Evolutionary conservation across 2,329 filamentous ascomycete genomes (phyloP).

Genomic region (Basipetospora chlamydospora): DNA sequence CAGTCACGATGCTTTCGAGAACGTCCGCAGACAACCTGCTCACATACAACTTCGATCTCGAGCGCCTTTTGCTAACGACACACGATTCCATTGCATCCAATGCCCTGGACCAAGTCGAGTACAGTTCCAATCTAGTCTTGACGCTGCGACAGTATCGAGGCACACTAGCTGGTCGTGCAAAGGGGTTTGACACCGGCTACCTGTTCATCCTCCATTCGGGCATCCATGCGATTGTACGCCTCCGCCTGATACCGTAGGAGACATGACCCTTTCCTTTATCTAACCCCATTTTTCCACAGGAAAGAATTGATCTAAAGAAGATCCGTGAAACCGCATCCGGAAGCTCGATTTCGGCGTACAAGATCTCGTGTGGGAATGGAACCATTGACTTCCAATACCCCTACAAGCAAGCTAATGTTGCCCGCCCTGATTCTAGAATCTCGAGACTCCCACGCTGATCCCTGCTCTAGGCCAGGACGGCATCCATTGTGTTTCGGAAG

Average conservation of each 20-base stretch:
- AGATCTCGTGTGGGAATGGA: not conserved
- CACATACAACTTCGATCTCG: slow-evolving; percentile 6
- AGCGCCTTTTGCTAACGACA: not conserved
- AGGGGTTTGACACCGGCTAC: slow-evolving; percentile 1
- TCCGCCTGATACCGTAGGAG: not conserved
- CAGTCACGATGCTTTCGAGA: slow-evolving; percentile 1
- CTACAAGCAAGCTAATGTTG: slow-evolving; percentile 1
- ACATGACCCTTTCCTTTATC: not conserved
- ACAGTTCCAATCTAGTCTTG: slow-evolving; percentile 2
- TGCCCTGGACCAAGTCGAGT: not conserved
- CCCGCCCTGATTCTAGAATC: not conserved
- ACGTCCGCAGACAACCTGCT: slow-evolving; percentile 1
- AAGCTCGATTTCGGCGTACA: not conserved
- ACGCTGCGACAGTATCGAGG: slow-evolving; percentile 3
- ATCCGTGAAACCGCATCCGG: not conserved
- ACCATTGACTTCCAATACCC: slow-evolving; percentile 2
- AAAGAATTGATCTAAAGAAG: slow-evolving; percentile 5
- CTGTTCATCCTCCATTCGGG: slow-evolving; percentile 4
- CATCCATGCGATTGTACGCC: slow-evolving; percentile 1
- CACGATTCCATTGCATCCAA: not conserved
- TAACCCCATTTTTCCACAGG: not conserved
- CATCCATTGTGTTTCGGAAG: slow-evolving; percentile 2
- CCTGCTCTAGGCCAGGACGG: not conserved
- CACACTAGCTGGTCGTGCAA: not conserved
- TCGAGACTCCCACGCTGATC: not conserved